Percentiles rank a stretch among this genome's conserved stretches.
phyloP scores from a whole-genome alignment of 352 stramenopile species.

The Phytophthora tentaculata region DNA sequence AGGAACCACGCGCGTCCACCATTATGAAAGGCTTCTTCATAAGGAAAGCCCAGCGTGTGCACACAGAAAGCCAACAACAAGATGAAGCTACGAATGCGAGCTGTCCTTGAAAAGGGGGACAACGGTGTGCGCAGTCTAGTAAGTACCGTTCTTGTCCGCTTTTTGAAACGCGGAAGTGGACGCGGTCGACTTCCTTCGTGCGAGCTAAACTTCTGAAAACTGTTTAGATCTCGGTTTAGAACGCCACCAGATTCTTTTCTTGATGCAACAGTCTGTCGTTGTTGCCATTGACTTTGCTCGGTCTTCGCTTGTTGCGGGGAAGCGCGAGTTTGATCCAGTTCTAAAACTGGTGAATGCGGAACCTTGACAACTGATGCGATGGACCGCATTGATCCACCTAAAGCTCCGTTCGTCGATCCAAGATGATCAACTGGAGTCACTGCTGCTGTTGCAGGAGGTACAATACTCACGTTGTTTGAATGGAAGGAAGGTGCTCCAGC shows the following conservation, averaged over 20 bases:
- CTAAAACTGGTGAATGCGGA: background rate
- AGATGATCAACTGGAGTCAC: slow-evolving; percentile 12
- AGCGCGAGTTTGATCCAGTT: slow-evolving; percentile 13
- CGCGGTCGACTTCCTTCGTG: slow-evolving; percentile 21
- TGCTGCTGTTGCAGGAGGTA: slow-evolving; percentile 10
- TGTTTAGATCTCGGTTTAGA: slow-evolving; percentile 12
- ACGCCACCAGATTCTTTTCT: slow-evolving; percentile 12
- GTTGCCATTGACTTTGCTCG: slow-evolving; percentile 3
- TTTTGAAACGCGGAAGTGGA: slow-evolving; percentile 25
- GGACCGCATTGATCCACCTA: slow-evolving; percentile 15
- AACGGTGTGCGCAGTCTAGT: slow-evolving; percentile 9
- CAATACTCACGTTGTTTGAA: slow-evolving; percentile 4
- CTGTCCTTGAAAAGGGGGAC: slow-evolving; percentile 29
- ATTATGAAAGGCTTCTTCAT: slow-evolving; percentile 40
- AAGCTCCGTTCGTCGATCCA: slow-evolving; percentile 2
- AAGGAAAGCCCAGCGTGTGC: slow-evolving; percentile 44
- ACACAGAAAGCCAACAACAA: slow-evolving; percentile 30
- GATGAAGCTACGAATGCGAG: slow-evolving; percentile 29
- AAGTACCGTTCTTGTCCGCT: slow-evolving; percentile 11
- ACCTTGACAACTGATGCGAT: slow-evolving; percentile 9
- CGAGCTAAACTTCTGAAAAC: slow-evolving; percentile 16
- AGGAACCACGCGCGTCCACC: slow-evolving; percentile 8
- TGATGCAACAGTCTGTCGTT: background rate
- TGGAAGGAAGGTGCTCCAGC: slow-evolving; percentile 27
- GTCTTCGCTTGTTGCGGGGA: slow-evolving; percentile 10